Evolutionary conservation across 2,329 filamentous ascomycete species (phyloP).

Genomic region (Aspergillus terreus): DNA sequence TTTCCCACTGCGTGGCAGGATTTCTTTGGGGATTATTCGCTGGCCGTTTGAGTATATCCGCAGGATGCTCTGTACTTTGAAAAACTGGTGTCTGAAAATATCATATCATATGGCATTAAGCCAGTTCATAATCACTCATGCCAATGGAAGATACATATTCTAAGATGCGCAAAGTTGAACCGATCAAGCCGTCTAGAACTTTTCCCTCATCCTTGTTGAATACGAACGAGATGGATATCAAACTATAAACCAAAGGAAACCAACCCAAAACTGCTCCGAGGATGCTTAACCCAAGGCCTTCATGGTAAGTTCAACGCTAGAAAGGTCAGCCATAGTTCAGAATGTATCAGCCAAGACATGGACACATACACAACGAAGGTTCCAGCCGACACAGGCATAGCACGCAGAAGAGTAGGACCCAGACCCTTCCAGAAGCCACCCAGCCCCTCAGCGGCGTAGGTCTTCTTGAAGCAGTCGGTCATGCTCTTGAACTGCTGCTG

Average conservation of each 20-base stretch:
- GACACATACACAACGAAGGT: constrained; percentile 74
- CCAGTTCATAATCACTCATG: neutral
- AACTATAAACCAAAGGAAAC: constrained; percentile 7
- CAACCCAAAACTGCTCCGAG: constrained; percentile 4
- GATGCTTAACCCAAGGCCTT: constrained; percentile 40
- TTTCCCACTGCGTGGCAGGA: constrained; percentile 47
- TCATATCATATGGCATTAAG: neutral
- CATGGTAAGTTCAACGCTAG: constrained; percentile 46
- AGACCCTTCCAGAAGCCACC: constrained; percentile 94
- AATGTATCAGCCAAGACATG: neutral
- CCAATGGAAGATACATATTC: neutral
- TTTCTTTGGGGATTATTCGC: constrained; percentile 44
- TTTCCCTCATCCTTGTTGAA: constrained; percentile 16
- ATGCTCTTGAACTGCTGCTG: constrained; percentile 72
- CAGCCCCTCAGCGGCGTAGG: constrained; percentile 70
- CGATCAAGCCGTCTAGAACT: constrained; percentile 5
- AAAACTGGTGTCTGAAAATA: too few relatives aligned
- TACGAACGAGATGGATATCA: constrained; percentile 20
- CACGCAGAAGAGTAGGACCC: constrained; percentile 82
- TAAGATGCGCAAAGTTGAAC: neutral
- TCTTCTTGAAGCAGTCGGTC: constrained; percentile 85
- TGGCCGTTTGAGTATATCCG: constrained; percentile 16
- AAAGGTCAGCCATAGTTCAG: constrained; percentile 8
- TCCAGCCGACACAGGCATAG: constrained; percentile 96
- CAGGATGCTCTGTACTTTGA: too few relatives aligned